These are phyloP conservation scores for Tillandsia fasciculata DNA, from an alignment of 176 grass and related monocot species.

Conservation along the genomic window DNA sequence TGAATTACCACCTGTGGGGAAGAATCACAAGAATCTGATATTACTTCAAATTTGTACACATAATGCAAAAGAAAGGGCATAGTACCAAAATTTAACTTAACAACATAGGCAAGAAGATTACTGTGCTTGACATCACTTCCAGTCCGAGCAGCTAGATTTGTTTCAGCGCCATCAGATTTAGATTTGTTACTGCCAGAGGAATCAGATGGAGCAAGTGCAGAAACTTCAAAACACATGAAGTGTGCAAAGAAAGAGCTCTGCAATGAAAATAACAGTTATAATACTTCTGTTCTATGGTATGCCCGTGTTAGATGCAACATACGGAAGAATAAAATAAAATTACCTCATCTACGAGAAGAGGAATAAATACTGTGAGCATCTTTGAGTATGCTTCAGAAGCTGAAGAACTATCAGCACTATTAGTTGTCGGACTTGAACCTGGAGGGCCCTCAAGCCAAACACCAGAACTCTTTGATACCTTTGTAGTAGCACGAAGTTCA, in stretches of 20 bases:
- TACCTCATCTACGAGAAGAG: conserved; percentile 92
- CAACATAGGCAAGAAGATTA: conserved; percentile 10
- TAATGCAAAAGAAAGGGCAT: conserved; percentile 1
- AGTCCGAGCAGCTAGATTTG: conserved; percentile 22
- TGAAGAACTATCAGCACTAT: conserved; percentile 45
- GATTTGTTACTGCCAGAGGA: conserved; percentile 21
- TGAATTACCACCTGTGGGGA: conserved; percentile 41
- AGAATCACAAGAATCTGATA: conserved; percentile 11
- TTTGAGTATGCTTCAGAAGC: conserved; percentile 71
- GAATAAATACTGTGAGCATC: conserved; percentile 85
- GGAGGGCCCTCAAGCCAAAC: conserved; percentile 65
- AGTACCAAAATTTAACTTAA: not conserved
- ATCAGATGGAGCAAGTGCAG: conserved; percentile 31
- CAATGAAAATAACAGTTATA: conserved; percentile 15
- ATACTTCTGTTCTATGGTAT: not conserved
- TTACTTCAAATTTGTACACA: conserved; percentile 5
- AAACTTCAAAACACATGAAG: conserved; percentile 96
- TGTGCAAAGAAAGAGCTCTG: conserved; percentile 92
- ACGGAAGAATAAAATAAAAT: conserved; percentile 3
- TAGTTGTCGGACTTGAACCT: conserved; percentile 32
- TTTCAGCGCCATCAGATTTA: conserved; percentile 5
- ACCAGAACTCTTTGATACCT: conserved; percentile 52
- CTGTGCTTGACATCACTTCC: conserved; percentile 31
- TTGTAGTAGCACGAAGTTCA: conserved; percentile 71
- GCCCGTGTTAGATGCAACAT: conserved; percentile 11